Percentiles rank a stretch among this genome's conserved stretches.
Conservation (phyloP, 73 alveolate genomes). For the Paramecium caudatum region DNA sequence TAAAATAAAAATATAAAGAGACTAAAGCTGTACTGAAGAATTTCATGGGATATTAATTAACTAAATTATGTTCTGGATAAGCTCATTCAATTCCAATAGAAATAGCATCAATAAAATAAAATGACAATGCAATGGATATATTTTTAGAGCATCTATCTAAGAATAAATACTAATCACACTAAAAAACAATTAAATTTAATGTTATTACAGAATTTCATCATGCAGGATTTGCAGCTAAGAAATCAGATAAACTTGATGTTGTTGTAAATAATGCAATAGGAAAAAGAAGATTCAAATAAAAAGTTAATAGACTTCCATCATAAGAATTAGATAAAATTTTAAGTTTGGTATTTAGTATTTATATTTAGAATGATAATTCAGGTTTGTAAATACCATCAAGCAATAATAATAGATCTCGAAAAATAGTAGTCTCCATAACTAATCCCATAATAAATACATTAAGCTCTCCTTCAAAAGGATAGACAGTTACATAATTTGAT, state of each 20-base stretch:
- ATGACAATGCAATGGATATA: constrained; percentile 25
- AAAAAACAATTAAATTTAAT: constrained; percentile 67
- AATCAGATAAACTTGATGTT: constrained; percentile 60
- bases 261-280: constrained; percentile 69
- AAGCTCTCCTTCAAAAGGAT: constrained; percentile 19
- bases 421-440: constrained; percentile 10
- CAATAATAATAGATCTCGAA: constrained; percentile 22
- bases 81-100: not conserved
- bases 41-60: constrained; percentile 73
- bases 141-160: constrained; percentile 10
- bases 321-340: constrained; percentile 31
- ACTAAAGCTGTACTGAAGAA: constrained; percentile 83
- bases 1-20: constrained; percentile 84
- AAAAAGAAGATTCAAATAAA: constrained; percentile 25
- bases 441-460: not conserved
- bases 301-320: not conserved
- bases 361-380: constrained; percentile 59
- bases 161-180: constrained; percentile 42
- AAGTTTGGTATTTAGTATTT: not conserved
- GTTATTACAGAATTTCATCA: constrained; percentile 70
- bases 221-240: constrained; percentile 76
- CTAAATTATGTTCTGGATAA: constrained; percentile 41
- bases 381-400: not conserved
- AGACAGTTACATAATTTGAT: constrained; percentile 2
- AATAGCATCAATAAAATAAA: constrained; percentile 53